Base-by-base conservation (phyloP, 2,329 filamentous ascomycete genomes). In the Apiospora marii region DNA sequence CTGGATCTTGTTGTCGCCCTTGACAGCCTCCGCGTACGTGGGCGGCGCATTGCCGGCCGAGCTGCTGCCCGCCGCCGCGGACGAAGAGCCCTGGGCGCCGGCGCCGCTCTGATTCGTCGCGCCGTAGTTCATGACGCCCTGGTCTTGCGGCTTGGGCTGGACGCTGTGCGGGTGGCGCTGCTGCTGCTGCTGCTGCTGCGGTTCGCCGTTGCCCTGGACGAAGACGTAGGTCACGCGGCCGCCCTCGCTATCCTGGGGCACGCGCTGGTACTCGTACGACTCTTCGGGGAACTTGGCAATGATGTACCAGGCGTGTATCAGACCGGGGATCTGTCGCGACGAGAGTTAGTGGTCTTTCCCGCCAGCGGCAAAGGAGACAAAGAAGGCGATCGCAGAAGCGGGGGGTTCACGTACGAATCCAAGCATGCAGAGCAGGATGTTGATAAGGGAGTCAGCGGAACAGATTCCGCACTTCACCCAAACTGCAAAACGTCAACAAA, bases 381-480 rank as follows among this genome's bases (percentile, higher is more conserved):
- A 67, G 13, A 8, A 82, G 81, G 51, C 16, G 22, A 43, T 5
- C 70, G 68, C 67, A 53, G 69, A 41, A 41, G 37, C 70, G 37
- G 27, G 41, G 10, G 61, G 53, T 44, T 41, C 51, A 82, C 85
- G 69, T 82, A 88, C 86, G 80, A 88, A 94, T 78, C 92, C 93
- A 30, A 96, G 90, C 71, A 90, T 81, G 83, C 93, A 96, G 79
- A 98, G 94, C 67, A 95, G 92, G 82, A 98, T 92, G 86, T 99
- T 99, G 87, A 99, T 97, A 79, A 98, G 80, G 12, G 93, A 96
- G 85, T 98, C 96, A 72, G 92, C 94, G 74, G 92, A 93, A 87
- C 96, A 99, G 84, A 99, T 88, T 75, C 96, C 96, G 79, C 93
- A 87, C 86, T 98, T 99, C 74, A 99, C 94, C 96, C 96, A 99